Evolutionary conservation across 441 rosid species (phyloP).

Genomic region (Gossypium trilobum): DNA sequence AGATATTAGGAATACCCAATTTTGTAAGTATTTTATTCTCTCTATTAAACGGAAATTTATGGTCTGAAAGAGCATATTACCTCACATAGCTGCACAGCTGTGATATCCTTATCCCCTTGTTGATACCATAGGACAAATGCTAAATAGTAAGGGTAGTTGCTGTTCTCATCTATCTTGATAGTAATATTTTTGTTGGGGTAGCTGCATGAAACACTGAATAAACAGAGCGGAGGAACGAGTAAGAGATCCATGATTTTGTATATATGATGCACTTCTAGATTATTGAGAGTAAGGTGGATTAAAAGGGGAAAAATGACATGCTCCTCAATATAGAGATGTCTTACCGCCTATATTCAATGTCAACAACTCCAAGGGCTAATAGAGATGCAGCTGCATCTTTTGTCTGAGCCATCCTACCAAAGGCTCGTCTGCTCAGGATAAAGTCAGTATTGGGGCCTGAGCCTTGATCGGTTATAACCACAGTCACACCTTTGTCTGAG

Average conservation of each 20-base stretch:
- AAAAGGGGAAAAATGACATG: neutral
- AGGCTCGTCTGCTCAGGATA: slow-evolving; percentile 49
- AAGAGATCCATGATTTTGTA: slow-evolving; percentile 13
- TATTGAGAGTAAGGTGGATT: neutral
- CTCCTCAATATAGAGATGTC: neutral
- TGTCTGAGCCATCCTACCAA: slow-evolving; percentile 50
- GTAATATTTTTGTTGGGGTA: slow-evolving; percentile 49
- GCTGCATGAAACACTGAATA: slow-evolving; percentile 51
- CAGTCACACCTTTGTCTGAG: slow-evolving; percentile 39
- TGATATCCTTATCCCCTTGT: slow-evolving; percentile 55
- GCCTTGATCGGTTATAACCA: slow-evolving; percentile 57
- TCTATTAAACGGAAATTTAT: neutral
- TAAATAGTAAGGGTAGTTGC: slow-evolving; percentile 50
- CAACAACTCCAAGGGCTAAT: slow-evolving; percentile 40
- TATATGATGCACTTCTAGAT: neutral
- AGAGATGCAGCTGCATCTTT: slow-evolving; percentile 33
- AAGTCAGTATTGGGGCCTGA: slow-evolving; percentile 40
- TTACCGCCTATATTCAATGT: slow-evolving; percentile 51
- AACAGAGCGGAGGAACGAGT: neutral
- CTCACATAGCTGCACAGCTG: slow-evolving; percentile 66
- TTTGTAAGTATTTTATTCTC: neutral
- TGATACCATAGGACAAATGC: slow-evolving; percentile 57
- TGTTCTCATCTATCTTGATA: slow-evolving; percentile 52
- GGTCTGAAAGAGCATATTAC: slow-evolving; percentile 21
- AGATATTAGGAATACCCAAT: neutral